Percentiles rank a stretch among this genome's conserved stretches.
Conservation (phyloP, 331 rosid genomes). For the Malus hybrid region DNA sequence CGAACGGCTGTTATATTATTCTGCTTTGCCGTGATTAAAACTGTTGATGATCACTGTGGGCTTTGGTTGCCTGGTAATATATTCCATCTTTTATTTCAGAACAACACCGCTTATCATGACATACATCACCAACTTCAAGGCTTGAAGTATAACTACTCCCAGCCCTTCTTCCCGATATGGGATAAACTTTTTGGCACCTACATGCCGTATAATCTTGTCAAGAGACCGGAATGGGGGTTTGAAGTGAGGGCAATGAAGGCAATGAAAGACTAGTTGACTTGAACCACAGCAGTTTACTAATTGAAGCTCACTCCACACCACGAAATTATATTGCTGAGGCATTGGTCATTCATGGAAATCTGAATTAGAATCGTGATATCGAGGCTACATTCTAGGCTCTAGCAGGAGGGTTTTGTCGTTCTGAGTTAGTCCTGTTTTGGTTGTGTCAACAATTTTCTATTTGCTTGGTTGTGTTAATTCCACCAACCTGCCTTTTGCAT, state of each 20-base stretch:
- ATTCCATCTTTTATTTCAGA: constrained; percentile 63
- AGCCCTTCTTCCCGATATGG: constrained; percentile 84
- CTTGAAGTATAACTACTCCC: constrained; percentile 73
- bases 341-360: neutral
- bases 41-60: constrained; percentile 85
- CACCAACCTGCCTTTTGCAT: neutral
- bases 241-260: constrained; percentile 54
- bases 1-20: constrained; percentile 72
- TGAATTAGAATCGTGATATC: neutral
- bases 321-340: constrained; percentile 3
- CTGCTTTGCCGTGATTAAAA: constrained; percentile 74
- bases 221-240: constrained; percentile 55
- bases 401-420: constrained; percentile 22
- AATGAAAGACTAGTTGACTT: constrained; percentile 29
- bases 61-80: constrained; percentile 76
- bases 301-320: constrained; percentile 6
- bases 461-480: neutral
- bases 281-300: neutral
- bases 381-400: constrained; percentile 18
- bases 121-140: constrained; percentile 87
- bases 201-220: constrained; percentile 71
- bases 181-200: constrained; percentile 72
- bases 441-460: constrained; percentile 14
- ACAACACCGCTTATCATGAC: constrained; percentile 80
- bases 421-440: constrained; percentile 19